Evolutionary conservation across 768 basidiomycete species (phyloP).

Genomic region (Glaciozyma antarctica): DNA sequence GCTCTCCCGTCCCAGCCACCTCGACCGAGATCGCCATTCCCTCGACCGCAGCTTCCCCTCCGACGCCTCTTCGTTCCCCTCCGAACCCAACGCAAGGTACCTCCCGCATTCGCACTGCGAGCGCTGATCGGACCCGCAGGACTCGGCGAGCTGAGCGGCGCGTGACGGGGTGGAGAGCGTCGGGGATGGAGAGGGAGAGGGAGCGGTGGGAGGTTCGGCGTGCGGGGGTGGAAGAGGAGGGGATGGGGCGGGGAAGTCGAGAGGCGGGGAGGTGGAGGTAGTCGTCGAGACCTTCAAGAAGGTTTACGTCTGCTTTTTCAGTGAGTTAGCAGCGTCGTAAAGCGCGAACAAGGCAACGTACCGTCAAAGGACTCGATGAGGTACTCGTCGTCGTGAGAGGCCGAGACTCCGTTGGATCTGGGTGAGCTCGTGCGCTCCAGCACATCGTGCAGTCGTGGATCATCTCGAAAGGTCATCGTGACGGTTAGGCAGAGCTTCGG

Average conservation of each 20-base stretch:
- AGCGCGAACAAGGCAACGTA: background rate
- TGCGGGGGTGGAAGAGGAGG: background rate
- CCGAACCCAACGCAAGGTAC: conserved; percentile 10
- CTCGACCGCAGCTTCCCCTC: conserved; percentile 2
- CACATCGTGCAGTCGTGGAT: conserved; percentile 3
- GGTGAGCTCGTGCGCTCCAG: conserved; percentile 5
- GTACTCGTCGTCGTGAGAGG: conserved; percentile 18
- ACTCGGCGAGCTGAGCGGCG: conserved; percentile 9
- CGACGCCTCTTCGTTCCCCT: background rate
- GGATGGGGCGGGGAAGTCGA: conserved; percentile 6
- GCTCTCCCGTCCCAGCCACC: background rate
- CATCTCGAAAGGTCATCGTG: conserved; percentile 14
- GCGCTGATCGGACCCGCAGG: background rate
- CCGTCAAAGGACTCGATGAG: conserved; percentile 16
- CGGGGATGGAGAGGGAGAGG: conserved; percentile 1
- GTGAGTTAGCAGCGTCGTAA: background rate
- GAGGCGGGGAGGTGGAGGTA: conserved; percentile 21
- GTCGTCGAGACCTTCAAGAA: background rate
- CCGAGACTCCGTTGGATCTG: too few relatives aligned
- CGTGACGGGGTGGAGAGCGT: conserved; percentile 6
- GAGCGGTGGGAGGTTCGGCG: background rate
- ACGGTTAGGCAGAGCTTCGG: conserved; percentile 16
- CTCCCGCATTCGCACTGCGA: conserved; percentile 9
- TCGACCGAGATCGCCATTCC: conserved; percentile 10
- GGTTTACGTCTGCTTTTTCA: background rate